Base-by-base conservation (phyloP, 352 stramenopile genomes). In the Albugo candida region DNA sequence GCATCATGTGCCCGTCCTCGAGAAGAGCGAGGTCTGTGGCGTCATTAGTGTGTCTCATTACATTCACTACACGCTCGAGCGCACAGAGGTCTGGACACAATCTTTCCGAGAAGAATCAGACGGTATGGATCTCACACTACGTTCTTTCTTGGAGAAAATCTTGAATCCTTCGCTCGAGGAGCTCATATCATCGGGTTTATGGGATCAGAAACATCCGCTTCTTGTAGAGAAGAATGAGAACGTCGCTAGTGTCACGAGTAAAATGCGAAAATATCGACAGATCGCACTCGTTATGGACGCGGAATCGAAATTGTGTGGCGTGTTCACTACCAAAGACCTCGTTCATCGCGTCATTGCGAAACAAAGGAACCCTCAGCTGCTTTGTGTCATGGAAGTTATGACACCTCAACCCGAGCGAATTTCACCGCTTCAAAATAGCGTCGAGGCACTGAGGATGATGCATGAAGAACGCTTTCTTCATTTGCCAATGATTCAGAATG, bases 281-380 rank as follows among this genome's bases (percentile, higher is more conserved):
- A 75, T 77, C n/a, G 80, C 67, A 17, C 58, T 93, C 13, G 64
- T 93, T 11, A 67, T 93, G 3, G 61, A 68, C 8, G 58, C 71
- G 13, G 52, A 58, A n/a, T 31, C 24, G 24, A 3, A 31, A 31
- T 31, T 31, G 24, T 31, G 24, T 36, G 94, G 94, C 53, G 96
- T 99, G 48, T 96, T 99, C 56, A 97, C 92, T 0, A 94, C 95
- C 5, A 98, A 98, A 64, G 94, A 99, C 66, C 64, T 99, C 57
- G 79, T 99, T 61, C 82, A 89, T 13, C 76, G 93, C 36, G 93
- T 97, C 14, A 76, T 97, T 49, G 86, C 91, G 5, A 92, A 88
- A 38, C 84, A 88, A 34, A 53, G 97, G 8, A 78, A 94, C 48
- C 74, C 93, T 16, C 67, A 87, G 17, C 71, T 67, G 48, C 97